phyloP scores from a whole-genome alignment of 2,329 filamentous ascomycete species.

The Malbranchea zuffiana region DNA sequence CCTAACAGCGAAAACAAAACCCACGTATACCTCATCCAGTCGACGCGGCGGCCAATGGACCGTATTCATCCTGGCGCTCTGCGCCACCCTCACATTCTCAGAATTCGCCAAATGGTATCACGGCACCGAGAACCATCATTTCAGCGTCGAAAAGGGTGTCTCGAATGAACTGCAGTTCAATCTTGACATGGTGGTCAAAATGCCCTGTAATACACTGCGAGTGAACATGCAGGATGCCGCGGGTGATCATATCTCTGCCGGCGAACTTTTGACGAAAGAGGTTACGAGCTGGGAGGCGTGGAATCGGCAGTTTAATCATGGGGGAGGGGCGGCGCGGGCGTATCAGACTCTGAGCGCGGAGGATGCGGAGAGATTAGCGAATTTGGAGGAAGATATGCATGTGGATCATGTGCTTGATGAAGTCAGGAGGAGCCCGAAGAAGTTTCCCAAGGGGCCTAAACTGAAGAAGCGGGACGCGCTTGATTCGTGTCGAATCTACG shows the following conservation, averaged over 20 bases:
- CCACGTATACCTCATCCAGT: constrained; percentile 77
- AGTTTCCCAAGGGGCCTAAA: constrained; percentile 62
- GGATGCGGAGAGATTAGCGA: constrained; percentile 42
- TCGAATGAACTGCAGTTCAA: constrained; percentile 86
- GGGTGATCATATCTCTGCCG: constrained; percentile 82
- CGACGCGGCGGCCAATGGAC: constrained; percentile 90
- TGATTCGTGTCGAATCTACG: constrained; percentile 81
- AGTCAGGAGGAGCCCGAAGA: constrained; percentile 55
- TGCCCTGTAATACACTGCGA: constrained; percentile 81
- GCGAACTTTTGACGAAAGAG: constrained; percentile 60
- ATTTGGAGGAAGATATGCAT: constrained; percentile 61
- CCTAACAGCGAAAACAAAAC: constrained; percentile 75
- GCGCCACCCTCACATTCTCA: constrained; percentile 61
- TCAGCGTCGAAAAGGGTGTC: constrained; percentile 85
- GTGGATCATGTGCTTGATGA: constrained; percentile 80
- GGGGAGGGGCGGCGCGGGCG: constrained; percentile 49
- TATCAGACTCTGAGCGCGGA: constrained; percentile 49
- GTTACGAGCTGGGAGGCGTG: constrained; percentile 72
- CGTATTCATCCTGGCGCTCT: constrained; percentile 64
- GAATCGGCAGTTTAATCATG: constrained; percentile 55
- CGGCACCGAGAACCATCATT: constrained; percentile 76
- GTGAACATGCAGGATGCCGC: constrained; percentile 95
- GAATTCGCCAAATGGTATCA: constrained; percentile 76
- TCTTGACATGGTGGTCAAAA: constrained; percentile 80
- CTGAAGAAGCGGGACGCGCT: constrained; percentile 44